phyloP scores from a whole-genome alignment of 495 filamentous ascomycete species.

The Choiromyces venosus region DNA sequence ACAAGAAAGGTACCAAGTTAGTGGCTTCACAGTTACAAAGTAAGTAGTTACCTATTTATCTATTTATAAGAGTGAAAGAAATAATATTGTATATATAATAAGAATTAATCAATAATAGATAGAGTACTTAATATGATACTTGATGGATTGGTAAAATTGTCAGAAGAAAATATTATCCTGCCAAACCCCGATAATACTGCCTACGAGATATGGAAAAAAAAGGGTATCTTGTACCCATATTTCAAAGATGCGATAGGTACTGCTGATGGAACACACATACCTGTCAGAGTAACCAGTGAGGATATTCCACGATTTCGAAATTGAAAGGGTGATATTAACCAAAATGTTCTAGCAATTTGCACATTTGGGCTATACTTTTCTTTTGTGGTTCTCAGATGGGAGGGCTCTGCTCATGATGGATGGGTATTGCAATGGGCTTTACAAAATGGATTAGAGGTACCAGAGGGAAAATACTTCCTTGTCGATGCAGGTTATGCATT shows the following conservation, averaged over 20 bases:
- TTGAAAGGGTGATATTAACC: constrained; percentile 10
- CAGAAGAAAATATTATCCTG: background rate
- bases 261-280: constrained; percentile 26
- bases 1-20: background rate
- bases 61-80: background rate
- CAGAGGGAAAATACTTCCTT: background rate
- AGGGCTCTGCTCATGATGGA: constrained; percentile 19
- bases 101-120: background rate
- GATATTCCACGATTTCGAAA: constrained; percentile 8
- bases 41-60: background rate
- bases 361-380: constrained; percentile 11
- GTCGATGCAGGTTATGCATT: background rate
- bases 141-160: background rate
- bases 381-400: constrained; percentile 9
- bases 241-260: constrained; percentile 23
- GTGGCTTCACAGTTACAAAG: constrained; percentile 1
- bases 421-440: background rate
- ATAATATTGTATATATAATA: background rate
- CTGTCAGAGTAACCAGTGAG: background rate
- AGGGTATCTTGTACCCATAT: constrained; percentile 11
- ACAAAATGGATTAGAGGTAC: background rate
- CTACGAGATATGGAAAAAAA: constrained; percentile 2
- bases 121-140: background rate
- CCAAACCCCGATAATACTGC: background rate
- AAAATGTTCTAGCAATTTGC: constrained; percentile 15